A percentile compares a stretch with the other conserved stretches of the same genome.
Conservation (phyloP, 2,329 filamentous ascomycete genomes). For the Fusarium cicatricum region DNA sequence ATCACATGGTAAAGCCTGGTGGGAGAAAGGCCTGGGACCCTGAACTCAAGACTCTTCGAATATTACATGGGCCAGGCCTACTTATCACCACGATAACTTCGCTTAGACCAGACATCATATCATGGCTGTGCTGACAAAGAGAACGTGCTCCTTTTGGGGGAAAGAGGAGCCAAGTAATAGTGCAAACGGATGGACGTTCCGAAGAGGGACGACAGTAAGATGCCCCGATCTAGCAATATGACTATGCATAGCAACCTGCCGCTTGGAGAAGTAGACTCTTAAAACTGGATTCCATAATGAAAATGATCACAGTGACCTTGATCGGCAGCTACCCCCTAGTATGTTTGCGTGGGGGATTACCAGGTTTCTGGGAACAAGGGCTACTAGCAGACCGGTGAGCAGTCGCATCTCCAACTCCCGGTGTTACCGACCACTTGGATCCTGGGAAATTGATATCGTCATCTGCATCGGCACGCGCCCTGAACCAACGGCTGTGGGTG, state of each 20-base stretch:
- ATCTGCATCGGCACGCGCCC: conserved; percentile 18
- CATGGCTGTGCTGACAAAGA: no score
- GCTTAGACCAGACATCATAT: no score
- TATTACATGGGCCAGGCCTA: neutral
- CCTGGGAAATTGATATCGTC: conserved; percentile 9
- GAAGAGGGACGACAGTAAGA: no score
- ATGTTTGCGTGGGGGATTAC: conserved; percentile 30
- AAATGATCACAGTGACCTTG: neutral
- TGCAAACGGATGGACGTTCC: no score
- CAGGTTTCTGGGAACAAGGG: conserved; percentile 32
- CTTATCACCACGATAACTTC: no score
- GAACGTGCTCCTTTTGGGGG: no score
- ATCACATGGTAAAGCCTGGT: neutral
- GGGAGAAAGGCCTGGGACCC: neutral
- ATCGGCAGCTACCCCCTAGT: conserved; percentile 16
- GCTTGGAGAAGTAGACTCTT: no score
- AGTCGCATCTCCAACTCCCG: conserved; percentile 29
- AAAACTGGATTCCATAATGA: neutral
- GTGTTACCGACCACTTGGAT: conserved; percentile 30
- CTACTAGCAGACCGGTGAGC: conserved; percentile 35
- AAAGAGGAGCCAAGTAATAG: no score
- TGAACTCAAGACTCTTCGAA: neutral
- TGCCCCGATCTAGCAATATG: no score
- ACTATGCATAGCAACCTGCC: no score
- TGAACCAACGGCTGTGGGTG: neutral